Evolutionary conservation across 2,329 filamentous ascomycete species (phyloP), one percentile per base, ranked within the genome.

Genomic region (Beauveria asiatica): DNA sequence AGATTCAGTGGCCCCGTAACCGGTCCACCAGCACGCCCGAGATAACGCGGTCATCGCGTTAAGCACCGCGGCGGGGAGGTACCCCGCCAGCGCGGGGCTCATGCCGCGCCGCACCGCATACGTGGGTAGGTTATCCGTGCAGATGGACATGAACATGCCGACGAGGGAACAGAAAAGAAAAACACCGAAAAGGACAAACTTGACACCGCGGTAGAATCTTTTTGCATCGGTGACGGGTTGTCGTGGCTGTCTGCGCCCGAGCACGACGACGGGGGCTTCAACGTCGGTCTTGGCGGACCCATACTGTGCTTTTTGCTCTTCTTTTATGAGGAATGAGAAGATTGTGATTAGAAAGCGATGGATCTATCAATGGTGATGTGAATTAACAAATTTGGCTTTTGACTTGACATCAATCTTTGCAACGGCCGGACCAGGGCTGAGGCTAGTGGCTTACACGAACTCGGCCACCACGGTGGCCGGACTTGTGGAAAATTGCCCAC

Each of bases 41-140:
- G 0, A 92, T 77, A 73, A 85, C 88, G 23, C 92, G 83, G 3
- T 92, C 92, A 88, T 89, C 1, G 84, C 89, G 69, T 94, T 95
- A 67, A 96, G 80, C 61, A 94, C 83, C 1, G 90, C 85, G 17
- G 95, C 85, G n/a, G 95, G 79, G 30, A 94, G 79, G 62, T 90
- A 85, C 70, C 90, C 93, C n/a, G 67, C 67, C 23, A 68, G 62
- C 16, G 64, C 62, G 5, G 61, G 61, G 2, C 58, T 42, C 13
- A 64, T 64, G 41, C 66, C 67, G 16, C 63, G 60, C 17, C 76
- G 73, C 1, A 85, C 75, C 0, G 87, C 85, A 68, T 90, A 94
- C 1, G 85, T 87, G 5, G 86, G 85, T 23, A 94, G 10, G 83
- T 69, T 90, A 94, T 37, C 11, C 33, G 11, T 13, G 2, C 87